Conservation (phyloP, 257 asterid species). For the Nicotiana tomentosiformis region DNA sequence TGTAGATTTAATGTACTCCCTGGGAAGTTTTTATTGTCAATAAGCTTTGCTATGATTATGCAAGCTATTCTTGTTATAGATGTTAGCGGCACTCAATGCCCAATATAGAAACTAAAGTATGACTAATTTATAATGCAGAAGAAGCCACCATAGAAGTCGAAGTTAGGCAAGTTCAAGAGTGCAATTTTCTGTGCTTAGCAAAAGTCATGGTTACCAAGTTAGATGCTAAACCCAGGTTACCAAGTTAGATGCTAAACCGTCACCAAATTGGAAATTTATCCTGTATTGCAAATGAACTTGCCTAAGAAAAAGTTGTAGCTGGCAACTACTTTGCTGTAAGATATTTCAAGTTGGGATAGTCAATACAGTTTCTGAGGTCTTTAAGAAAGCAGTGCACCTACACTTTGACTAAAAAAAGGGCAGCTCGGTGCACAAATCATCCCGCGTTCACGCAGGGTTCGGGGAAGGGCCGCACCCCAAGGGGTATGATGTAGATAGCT, state of each 20-base stretch:
- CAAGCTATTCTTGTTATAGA: not conserved
- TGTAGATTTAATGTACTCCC: not conserved
- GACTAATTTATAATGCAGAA: not conserved
- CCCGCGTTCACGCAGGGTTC: too few species aligned
- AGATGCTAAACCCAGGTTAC: not conserved
- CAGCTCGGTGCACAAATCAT: too few species aligned
- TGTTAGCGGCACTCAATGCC: not conserved
- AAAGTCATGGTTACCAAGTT: not conserved
- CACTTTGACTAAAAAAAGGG: too few species aligned
- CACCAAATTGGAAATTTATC: not conserved
- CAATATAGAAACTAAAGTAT: not conserved
- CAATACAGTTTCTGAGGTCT: not conserved
- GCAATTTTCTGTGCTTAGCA: not conserved
- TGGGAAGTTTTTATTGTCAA: not conserved
- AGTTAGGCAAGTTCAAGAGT: not conserved
- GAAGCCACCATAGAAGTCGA: too few species aligned
- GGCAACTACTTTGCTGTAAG: not conserved
- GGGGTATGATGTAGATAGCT: too few species aligned
- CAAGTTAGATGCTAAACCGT: not conserved
- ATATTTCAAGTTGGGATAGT: not conserved
- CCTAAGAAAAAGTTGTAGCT: not conserved
- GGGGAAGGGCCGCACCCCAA: too few species aligned
- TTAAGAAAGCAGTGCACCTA: not conserved
- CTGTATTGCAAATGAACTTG: not conserved
- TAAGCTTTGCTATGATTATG: not conserved